phyloP scores from a whole-genome alignment of 2,329 filamentous ascomycete genomes.

The Fusarium austroafricanum region DNA sequence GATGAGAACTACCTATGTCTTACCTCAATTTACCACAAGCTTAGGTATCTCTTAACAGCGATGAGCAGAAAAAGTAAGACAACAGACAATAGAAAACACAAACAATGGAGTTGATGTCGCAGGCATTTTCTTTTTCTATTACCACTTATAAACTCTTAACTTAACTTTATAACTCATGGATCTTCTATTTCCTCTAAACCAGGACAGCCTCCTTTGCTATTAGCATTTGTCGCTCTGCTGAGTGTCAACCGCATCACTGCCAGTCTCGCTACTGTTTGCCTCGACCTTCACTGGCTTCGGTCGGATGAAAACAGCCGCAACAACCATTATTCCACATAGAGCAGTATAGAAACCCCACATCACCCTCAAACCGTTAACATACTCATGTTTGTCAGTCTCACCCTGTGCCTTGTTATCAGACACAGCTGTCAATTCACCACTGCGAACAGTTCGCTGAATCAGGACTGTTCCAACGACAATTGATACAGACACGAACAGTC shows the following conservation, averaged over 20 bases:
- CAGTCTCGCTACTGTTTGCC: background rate
- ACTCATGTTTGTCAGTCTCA: slow-evolving; percentile 24
- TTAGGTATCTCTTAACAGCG: no score
- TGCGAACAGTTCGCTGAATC: slow-evolving; percentile 63
- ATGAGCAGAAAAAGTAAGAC: no score
- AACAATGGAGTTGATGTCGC: no score
- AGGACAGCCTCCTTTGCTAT: no score
- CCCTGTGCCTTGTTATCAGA: slow-evolving; percentile 2
- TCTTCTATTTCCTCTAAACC: no score
- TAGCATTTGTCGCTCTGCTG: background rate
- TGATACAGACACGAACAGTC: slow-evolving; percentile 73
- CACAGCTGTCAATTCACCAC: slow-evolving; percentile 31
- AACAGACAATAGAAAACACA: no score
- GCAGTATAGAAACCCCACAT: slow-evolving; percentile 41
- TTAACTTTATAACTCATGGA: no score
- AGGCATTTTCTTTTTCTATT: no score
- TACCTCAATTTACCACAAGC: no score
- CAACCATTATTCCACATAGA: slow-evolving; percentile 27
- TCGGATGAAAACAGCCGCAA: slow-evolving; percentile 26
- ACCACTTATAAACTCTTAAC: no score
- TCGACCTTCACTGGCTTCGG: slow-evolving; percentile 17
- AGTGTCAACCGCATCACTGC: background rate
- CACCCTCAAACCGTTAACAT: slow-evolving; percentile 27
- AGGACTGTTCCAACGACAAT: slow-evolving; percentile 80
- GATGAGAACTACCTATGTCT: no score